phyloP scores from a whole-genome alignment of 108 stramenopile genomes.

The Epithemia pelagica region DNA sequence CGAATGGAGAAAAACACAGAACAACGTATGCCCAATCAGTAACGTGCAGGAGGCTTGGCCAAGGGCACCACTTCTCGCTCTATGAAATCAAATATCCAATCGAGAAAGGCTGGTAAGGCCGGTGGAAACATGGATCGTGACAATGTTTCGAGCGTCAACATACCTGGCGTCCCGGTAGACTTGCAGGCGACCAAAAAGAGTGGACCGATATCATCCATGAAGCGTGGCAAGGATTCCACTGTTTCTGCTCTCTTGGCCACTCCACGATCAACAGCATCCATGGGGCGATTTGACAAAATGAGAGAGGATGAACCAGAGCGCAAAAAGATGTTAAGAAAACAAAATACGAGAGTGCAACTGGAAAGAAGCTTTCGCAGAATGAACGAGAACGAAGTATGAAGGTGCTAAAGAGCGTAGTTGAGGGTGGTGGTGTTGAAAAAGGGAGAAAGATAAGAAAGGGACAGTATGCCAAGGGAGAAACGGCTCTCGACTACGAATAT shows the following conservation, averaged over 20 bases:
- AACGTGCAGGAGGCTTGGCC: conserved; percentile 51
- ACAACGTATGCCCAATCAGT: conserved; percentile 67
- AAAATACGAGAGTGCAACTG: conserved; percentile 50
- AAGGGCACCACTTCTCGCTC: conserved; percentile 61
- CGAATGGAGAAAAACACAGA: conserved; percentile 65
- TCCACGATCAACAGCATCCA: conserved; percentile 72
- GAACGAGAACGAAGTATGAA: conserved; percentile 64
- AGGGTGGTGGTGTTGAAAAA: conserved; percentile 66
- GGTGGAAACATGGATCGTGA: conserved; percentile 33
- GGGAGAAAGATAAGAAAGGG: conserved; percentile 68
- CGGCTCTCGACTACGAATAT: conserved; percentile 85
- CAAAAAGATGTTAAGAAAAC: conserved; percentile 62
- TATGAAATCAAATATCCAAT: conserved; percentile 46
- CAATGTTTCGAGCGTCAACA: conserved; percentile 12
- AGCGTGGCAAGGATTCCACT: conserved; percentile 66
- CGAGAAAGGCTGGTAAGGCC: conserved; percentile 42
- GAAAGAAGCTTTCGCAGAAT: conserved; percentile 36
- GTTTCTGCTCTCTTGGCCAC: conserved; percentile 61
- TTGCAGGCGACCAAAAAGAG: conserved; percentile 28
- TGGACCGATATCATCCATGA: conserved; percentile 6
- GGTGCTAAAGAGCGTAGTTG: conserved; percentile 70
- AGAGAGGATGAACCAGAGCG: conserved; percentile 79
- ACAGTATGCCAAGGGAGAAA: conserved; percentile 73
- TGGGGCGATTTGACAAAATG: conserved; percentile 80
- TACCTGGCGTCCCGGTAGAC: conserved; percentile 73